Evolutionary conservation across 306 rosid genomes (phyloP).

Genomic region (Inga oerstediana): DNA sequence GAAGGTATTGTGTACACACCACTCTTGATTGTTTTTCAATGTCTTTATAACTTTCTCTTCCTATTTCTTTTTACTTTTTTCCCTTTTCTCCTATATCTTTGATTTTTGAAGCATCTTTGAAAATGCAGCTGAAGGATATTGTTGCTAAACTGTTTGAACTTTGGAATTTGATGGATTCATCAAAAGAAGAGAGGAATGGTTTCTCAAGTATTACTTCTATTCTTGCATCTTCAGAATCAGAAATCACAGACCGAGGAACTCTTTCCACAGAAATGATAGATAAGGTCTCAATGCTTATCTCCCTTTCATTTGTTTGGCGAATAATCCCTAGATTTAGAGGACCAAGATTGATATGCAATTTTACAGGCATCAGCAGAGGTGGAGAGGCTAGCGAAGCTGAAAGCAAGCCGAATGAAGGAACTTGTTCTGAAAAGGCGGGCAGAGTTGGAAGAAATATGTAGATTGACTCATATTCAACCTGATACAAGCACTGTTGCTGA

Average conservation of each 20-base stretch:
- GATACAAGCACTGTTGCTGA: conserved; percentile 87
- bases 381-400: conserved; percentile 76
- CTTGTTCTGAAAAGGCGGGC: conserved; percentile 87
- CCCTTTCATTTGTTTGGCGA: not conserved
- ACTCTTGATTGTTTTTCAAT: not conserved
- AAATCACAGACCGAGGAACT: conserved; percentile 67
- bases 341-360: conserved; percentile 21
- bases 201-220: conserved; percentile 64
- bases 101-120: conserved; percentile 5
- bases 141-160: conserved; percentile 71
- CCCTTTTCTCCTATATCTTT: conserved; percentile 2
- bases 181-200: conserved; percentile 72
- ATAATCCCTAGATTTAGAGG: not conserved
- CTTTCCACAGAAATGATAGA: conserved; percentile 77
- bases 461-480: conserved; percentile 78
- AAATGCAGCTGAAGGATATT: conserved; percentile 81
- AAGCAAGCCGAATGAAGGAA: conserved; percentile 97
- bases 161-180: conserved; percentile 98
- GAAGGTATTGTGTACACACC: conserved; percentile 55
- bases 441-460: conserved; percentile 88
- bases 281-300: conserved; percentile 56
- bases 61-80: not conserved
- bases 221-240: conserved; percentile 60
- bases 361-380: conserved; percentile 88
- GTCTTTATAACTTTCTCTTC: not conserved